Evolutionary conservation across 345 rosid genomes (phyloP).

Genomic region (Reutealis trisperma): DNA sequence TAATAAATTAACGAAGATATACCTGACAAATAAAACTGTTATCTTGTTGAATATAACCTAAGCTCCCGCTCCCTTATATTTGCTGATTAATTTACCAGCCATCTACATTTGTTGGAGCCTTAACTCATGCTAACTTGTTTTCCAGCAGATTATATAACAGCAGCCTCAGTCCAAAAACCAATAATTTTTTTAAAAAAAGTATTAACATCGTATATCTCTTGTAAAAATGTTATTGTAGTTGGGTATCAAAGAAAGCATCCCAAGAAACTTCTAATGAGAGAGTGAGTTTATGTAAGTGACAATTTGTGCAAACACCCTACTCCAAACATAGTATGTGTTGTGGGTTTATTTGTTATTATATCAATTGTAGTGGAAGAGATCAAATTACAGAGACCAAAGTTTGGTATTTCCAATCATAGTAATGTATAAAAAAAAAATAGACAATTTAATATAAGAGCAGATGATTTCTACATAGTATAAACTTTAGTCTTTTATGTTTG

Average conservation of each 20-base stretch:
- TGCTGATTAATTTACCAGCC: neutral
- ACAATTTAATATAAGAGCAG: neutral
- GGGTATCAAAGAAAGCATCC: no score
- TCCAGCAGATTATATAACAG: neutral
- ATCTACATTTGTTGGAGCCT: neutral
- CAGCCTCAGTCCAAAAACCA: neutral
- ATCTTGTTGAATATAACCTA: neutral
- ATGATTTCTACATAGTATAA: neutral
- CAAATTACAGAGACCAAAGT: neutral
- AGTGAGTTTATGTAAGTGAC: no score
- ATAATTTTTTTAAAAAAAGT: no score
- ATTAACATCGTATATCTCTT: no score
- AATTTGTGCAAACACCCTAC: no score
- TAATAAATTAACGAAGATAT: neutral
- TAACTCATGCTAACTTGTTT: neutral
- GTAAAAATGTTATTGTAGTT: no score
- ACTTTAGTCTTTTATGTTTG: no score
- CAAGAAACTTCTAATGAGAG: no score
- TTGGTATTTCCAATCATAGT: neutral
- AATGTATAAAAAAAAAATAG: neutral
- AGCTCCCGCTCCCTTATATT: neutral
- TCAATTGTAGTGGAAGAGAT: neutral
- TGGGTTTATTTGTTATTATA: neutral
- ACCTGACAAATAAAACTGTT: neutral
- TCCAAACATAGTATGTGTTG: no score